Percentiles rank a stretch among this genome's conserved stretches.
These are phyloP conservation scores for Coemansia sp. DNA, from an alignment of 192 early-diverging fungal genomes.

Conservation along the genomic window DNA sequence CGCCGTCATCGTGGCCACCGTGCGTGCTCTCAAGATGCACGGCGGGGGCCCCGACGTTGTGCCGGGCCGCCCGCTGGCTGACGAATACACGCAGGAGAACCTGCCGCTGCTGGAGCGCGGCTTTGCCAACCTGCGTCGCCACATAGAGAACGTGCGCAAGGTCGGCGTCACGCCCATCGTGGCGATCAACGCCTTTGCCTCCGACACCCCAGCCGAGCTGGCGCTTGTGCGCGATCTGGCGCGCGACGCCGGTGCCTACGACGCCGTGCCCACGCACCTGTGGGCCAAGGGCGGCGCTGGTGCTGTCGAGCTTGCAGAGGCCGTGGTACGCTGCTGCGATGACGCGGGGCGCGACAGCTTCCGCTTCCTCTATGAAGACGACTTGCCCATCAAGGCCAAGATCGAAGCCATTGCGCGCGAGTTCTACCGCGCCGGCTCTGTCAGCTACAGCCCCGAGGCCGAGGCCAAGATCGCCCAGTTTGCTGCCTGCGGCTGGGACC, in stretches of 20 bases:
- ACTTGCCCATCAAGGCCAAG: slow-evolving; percentile 78
- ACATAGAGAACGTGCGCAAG: slow-evolving; percentile 86
- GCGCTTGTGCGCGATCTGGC: slow-evolving; percentile 70
- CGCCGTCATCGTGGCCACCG: slow-evolving; percentile 92
- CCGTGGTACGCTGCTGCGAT: slow-evolving; percentile 74
- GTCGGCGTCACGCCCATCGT: slow-evolving; percentile 90
- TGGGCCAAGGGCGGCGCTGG: slow-evolving; percentile 94
- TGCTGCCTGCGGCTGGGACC: slow-evolving; percentile 78
- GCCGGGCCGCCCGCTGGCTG: slow-evolving; percentile 87
- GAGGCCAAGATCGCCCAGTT: slow-evolving; percentile 85
- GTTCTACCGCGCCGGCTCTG: slow-evolving; percentile 94
- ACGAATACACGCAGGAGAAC: slow-evolving; percentile 85
- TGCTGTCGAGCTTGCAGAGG: slow-evolving; percentile 79
- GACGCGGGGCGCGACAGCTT: slow-evolving; percentile 49
- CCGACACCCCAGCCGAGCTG: slow-evolving; percentile 86
- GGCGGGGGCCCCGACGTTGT: slow-evolving; percentile 91
- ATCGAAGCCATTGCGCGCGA: slow-evolving; percentile 89
- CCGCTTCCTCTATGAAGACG: slow-evolving; percentile 84
- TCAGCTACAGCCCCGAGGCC: slow-evolving; percentile 81
- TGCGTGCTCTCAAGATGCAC: slow-evolving; percentile 95
- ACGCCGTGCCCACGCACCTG: slow-evolving; percentile 84
- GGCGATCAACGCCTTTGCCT: slow-evolving; percentile 84
- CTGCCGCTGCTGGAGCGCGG: slow-evolving; percentile 80
- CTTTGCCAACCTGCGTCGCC: slow-evolving; percentile 81
- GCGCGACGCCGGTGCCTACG: slow-evolving; percentile 77